phyloP scores from a whole-genome alignment of 805 yeast species.

The Candida pseudofarinosa region DNA sequence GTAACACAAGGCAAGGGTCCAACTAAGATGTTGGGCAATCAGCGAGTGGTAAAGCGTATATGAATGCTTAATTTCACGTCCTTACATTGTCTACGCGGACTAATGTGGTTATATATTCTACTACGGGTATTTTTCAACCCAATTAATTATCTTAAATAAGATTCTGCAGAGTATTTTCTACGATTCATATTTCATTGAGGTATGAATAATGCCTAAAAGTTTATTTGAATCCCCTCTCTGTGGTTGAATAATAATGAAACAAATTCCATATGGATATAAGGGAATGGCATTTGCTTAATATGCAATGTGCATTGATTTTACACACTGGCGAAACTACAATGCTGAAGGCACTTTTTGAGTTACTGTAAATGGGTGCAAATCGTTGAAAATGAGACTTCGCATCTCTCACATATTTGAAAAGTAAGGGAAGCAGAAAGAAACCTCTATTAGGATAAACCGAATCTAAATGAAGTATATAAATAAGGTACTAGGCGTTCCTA shows the following conservation, averaged over 20 bases:
- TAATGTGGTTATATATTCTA: too few species aligned
- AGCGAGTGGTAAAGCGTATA: too few species aligned
- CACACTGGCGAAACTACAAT: not conserved
- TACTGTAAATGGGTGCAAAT: constrained; percentile 11
- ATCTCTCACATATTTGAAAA: not conserved
- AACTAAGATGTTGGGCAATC: too few species aligned
- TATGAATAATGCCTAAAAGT: not conserved
- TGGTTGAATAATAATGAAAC: not conserved
- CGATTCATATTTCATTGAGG: not conserved
- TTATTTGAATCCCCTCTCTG: not conserved
- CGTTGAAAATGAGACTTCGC: constrained; percentile 2
- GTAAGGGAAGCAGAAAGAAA: not conserved
- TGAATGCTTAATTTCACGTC: too few species aligned
- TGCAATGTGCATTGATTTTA: not conserved
- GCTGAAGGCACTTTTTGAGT: constrained; percentile 2
- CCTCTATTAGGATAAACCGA: not conserved
- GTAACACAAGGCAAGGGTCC: too few species aligned
- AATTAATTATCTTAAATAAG: too few species aligned
- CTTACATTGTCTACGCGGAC: too few species aligned
- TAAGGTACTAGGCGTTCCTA: not conserved
- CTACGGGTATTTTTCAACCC: too few species aligned
- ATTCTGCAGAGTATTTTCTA: too few species aligned
- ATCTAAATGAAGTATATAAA: not conserved
- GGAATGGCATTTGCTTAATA: not conserved
- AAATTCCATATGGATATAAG: not conserved